A percentile compares a stretch with the other conserved stretches of the same genome.
Conservation (phyloP, 352 stramenopile genomes). For the Pythium pyrilobum region DNA sequence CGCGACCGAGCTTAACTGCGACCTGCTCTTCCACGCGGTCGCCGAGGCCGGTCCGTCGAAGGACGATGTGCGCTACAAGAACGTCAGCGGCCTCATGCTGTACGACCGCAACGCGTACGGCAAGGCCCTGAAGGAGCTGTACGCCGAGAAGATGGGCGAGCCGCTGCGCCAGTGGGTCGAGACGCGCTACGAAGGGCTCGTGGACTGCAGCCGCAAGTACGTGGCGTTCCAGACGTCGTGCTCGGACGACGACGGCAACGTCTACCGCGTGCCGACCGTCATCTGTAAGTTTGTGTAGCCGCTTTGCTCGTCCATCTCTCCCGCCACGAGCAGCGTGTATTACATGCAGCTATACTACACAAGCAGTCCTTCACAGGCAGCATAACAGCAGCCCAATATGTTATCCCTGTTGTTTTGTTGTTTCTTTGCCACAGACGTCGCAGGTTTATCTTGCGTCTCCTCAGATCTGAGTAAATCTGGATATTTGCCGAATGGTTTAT, state of each 20-base stretch:
- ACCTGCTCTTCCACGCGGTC: slow-evolving; percentile 74
- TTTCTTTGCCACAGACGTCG: too few relatives aligned
- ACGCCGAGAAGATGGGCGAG: slow-evolving; percentile 49
- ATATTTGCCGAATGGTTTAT: too few relatives aligned
- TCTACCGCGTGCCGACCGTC: slow-evolving; percentile 83
- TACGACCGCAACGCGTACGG: slow-evolving; percentile 81
- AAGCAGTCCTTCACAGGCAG: too few relatives aligned
- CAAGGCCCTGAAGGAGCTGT: slow-evolving; percentile 69
- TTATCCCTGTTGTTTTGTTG: too few relatives aligned
- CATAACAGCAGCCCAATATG: too few relatives aligned
- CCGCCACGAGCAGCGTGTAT: too few relatives aligned
- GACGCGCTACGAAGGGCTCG: slow-evolving; percentile 72
- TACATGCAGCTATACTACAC: too few relatives aligned
- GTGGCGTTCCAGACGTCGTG: slow-evolving; percentile 81
- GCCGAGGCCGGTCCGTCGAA: slow-evolving; percentile 67
- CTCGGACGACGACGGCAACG: slow-evolving; percentile 74
- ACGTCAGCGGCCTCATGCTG: slow-evolving; percentile 78
- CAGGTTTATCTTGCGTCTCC: too few relatives aligned
- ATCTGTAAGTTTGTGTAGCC: slow-evolving; percentile 79
- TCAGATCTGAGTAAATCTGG: too few relatives aligned
- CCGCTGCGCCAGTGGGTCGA: slow-evolving; percentile 65
- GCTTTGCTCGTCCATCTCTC: too few relatives aligned
- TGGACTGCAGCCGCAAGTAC: slow-evolving; percentile 80
- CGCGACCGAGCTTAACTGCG: slow-evolving; percentile 70
- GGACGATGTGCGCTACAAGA: slow-evolving; percentile 57